These are phyloP conservation scores for Hygrophorus russula DNA, from an alignment of 768 basidiomycete species.

Conservation along the genomic window DNA sequence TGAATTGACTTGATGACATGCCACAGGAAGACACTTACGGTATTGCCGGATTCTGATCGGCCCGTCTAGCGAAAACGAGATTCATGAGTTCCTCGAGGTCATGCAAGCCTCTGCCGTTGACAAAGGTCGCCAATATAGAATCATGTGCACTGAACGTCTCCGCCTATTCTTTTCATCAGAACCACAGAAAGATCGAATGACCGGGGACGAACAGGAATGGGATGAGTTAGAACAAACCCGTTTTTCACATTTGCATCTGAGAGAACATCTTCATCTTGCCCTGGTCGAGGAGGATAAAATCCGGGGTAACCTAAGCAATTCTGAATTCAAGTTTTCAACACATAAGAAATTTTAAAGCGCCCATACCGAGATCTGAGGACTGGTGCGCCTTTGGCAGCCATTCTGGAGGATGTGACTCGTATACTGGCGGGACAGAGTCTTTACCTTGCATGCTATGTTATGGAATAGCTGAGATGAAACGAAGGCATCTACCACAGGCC, in stretches of 20 bases:
- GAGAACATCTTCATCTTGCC: constrained; percentile 66
- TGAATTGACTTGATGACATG: neutral
- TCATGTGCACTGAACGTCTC: constrained; percentile 53
- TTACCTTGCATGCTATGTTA: constrained; percentile 3
- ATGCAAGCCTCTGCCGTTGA: constrained; percentile 37
- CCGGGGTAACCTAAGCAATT: constrained; percentile 52
- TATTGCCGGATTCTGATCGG: constrained; percentile 42
- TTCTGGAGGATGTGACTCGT: constrained; percentile 55
- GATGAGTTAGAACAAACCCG: constrained; percentile 43
- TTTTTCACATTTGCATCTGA: constrained; percentile 53
- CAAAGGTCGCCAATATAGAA: constrained; percentile 38
- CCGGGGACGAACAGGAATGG: constrained; percentile 42
- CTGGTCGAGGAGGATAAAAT: constrained; percentile 63
- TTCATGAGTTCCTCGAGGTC: constrained; percentile 69
- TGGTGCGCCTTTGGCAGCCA: constrained; percentile 65
- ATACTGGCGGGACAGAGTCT: constrained; percentile 19
- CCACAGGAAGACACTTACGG: constrained; percentile 38
- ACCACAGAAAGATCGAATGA: neutral
- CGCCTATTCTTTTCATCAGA: constrained; percentile 26
- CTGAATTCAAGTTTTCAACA: neutral
- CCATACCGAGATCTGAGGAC: constrained; percentile 58
- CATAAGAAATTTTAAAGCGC: neutral
- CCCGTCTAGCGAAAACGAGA: constrained; percentile 57
- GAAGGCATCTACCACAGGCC: no score
- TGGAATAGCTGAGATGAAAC: neutral